These are phyloP conservation scores for Xylaria sp. DNA, from an alignment of 2,329 filamentous ascomycete species.

Conservation along the genomic window DNA sequence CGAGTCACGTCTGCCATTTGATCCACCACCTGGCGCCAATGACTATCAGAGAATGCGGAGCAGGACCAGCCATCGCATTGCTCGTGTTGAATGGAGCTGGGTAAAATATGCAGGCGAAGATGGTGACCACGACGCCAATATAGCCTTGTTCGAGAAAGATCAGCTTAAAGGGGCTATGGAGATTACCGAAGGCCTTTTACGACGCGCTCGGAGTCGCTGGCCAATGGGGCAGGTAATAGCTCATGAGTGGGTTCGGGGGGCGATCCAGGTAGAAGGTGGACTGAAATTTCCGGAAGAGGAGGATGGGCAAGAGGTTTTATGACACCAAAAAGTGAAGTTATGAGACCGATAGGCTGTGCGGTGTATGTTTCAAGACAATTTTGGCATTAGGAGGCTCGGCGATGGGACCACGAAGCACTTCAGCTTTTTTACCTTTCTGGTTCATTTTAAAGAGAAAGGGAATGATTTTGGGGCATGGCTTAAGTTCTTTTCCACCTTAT, in stretches of 20 bases:
- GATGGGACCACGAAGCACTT: neutral
- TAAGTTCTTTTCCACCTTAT: constrained; percentile 9
- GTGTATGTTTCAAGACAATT: constrained; percentile 4
- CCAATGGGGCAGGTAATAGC: constrained; percentile 77
- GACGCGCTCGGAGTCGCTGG: constrained; percentile 83
- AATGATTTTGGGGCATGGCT: constrained; percentile 24
- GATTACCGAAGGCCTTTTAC: constrained; percentile 85
- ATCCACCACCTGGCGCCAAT: constrained; percentile 83
- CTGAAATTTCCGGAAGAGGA: constrained; percentile 69
- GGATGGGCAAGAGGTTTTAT: constrained; percentile 64
- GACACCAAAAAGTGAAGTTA: constrained; percentile 36
- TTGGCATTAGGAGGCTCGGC: neutral
- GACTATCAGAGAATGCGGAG: constrained; percentile 81
- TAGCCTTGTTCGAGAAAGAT: constrained; percentile 68
- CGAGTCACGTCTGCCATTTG: constrained; percentile 93
- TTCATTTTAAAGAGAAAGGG: constrained; percentile 9
- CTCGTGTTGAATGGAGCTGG: constrained; percentile 96
- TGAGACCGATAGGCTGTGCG: neutral
- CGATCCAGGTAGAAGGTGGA: constrained; percentile 74
- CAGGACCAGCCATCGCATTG: constrained; percentile 91
- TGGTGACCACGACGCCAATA: constrained; percentile 82
- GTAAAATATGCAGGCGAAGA: constrained; percentile 84
- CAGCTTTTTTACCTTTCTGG: constrained; percentile 23
- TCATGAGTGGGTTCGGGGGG: constrained; percentile 79
- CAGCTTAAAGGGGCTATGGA: constrained; percentile 80